Base-by-base conservation (phyloP, 371 early-diverging fungal genomes). In the Gilbertella persicaria region DNA sequence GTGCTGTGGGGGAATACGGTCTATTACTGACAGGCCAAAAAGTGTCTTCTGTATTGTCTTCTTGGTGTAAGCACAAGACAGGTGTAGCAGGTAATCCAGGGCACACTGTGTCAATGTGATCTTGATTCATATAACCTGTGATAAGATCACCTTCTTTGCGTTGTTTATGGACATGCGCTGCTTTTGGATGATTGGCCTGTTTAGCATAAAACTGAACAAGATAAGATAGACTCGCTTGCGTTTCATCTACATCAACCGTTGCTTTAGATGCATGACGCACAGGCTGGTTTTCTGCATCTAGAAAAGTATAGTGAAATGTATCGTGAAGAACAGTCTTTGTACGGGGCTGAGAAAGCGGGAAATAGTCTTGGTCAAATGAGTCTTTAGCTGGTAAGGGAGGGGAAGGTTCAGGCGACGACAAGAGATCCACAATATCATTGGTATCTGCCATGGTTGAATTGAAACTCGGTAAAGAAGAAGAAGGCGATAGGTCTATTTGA, bases 241-340 rank as follows among this genome's bases (percentile, higher is more conserved):
- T 43, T 52, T 51, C 59, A 41, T 64, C 58, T n/a, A 72, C 39
- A 1, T 56, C 45, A 7, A 69, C 42, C 5, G 46, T 56, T 28
- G 78, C 78, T 33, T 69, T 53, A 1, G 61, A 50, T 3, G 50
- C 33, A 28, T 63, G 66, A 5, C 59, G 33, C 0, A 70, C 71
- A 10, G 55, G 55, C 4, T 67, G 16, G 2, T 52, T 42, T 0
- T 48, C 38, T 21, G 45, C 35, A 42, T 70, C 56, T 1, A 78
- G 33, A 53, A 65, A 78, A 3, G 73, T 67, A 25, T 65, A 78
- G 20, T 51, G 52, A 26, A 62, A 62, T 16, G 39, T 43, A 2
- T 52, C 53, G 12, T 62, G n/a, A 1, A 10, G 20, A 2, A 57
- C 48, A n/a, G 37, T 17, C 12, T 47, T 37, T 17, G 28, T 37